Conservation (phyloP, 2,329 filamentous ascomycete species). For the Aureobasidium lini region DNA sequence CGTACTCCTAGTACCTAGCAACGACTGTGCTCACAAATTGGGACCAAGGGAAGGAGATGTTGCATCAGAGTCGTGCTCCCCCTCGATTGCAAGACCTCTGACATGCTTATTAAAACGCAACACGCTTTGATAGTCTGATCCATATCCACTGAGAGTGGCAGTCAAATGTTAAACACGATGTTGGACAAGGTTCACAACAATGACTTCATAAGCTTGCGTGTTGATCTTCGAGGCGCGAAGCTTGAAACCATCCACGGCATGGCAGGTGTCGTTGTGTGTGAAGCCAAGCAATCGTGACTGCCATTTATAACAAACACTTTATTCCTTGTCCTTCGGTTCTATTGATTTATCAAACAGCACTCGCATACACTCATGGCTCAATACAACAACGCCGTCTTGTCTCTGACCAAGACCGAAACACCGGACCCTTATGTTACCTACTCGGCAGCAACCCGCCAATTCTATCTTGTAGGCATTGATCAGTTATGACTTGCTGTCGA, state of each 20-base stretch:
- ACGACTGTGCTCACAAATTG: too few relatives aligned
- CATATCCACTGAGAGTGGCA: too few relatives aligned
- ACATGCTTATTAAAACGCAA: too few relatives aligned
- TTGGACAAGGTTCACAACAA: constrained; percentile 10
- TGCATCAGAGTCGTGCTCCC: too few relatives aligned
- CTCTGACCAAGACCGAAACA: constrained; percentile 33
- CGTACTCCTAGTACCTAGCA: too few relatives aligned
- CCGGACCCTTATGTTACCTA: constrained; percentile 40
- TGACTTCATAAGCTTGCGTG: constrained; percentile 12
- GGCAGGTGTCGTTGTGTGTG: neutral
- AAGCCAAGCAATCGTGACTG: neutral
- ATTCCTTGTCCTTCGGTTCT: neutral
- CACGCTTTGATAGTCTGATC: too few relatives aligned
- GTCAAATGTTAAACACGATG: neutral
- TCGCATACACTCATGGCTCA: neutral
- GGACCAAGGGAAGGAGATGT: too few relatives aligned
- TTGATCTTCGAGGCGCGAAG: neutral
- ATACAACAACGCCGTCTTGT: constrained; percentile 32
- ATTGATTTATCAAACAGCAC: neutral
- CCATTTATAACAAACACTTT: neutral
- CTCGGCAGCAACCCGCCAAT: constrained; percentile 30
- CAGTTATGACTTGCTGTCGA: neutral
- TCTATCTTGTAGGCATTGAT: constrained; percentile 32
- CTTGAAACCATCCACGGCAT: neutral
- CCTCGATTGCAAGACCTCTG: too few relatives aligned